A percentile compares a stretch with the other conserved stretches of the same genome.
These are phyloP conservation scores for Chlamydomonas eustigma DNA, from an alignment of 139 green algal species.

Conservation along the genomic window DNA sequence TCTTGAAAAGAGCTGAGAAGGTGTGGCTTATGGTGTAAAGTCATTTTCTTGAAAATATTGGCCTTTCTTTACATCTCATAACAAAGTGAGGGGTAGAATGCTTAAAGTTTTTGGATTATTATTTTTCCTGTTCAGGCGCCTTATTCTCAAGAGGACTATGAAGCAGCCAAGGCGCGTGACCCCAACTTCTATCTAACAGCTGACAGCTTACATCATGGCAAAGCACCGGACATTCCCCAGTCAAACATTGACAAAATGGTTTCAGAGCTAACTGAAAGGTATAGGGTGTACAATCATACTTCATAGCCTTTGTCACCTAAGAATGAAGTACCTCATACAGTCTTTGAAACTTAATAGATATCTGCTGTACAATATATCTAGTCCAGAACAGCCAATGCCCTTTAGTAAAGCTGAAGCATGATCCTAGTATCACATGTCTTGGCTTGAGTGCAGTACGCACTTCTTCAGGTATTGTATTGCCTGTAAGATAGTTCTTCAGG, in stretches of 20 bases:
- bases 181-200: conserved; percentile 76
- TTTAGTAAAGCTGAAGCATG: too few relatives aligned
- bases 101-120: too few relatives aligned
- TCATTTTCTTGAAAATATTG: not conserved
- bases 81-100: too few relatives aligned
- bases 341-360: too few relatives aligned
- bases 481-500: too few relatives aligned
- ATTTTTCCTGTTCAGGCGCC: conserved; percentile 15
- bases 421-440: too few relatives aligned
- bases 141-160: conserved; percentile 64
- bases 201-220: conserved; percentile 74
- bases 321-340: too few relatives aligned
- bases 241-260: conserved; percentile 89
- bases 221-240: conserved; percentile 45
- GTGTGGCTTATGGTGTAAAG: not conserved
- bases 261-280: conserved; percentile 73
- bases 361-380: too few relatives aligned
- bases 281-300: conserved; percentile 9
- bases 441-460: too few relatives aligned
- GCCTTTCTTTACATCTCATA: conserved; percentile 1
- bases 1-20: conserved; percentile 69
- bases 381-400: too few relatives aligned
- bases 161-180: conserved; percentile 65
- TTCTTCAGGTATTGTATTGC: too few relatives aligned
- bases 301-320: too few relatives aligned